Evolutionary conservation across 1,139 yeast species (phyloP).

Genomic region (Debaryomycetaceae sp.): DNA sequence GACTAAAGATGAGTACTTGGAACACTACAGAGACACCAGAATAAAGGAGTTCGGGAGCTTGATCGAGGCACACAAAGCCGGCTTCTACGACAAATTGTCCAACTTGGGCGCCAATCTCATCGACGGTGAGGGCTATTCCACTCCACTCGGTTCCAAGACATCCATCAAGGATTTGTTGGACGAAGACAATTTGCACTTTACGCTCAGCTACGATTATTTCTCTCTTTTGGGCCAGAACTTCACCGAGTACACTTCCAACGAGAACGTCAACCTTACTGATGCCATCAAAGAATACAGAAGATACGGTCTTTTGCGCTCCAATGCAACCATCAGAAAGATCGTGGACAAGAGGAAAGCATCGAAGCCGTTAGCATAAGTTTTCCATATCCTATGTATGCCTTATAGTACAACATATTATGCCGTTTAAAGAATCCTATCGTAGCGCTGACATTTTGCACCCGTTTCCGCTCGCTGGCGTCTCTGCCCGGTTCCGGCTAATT

Average conservation of each 20-base stretch:
- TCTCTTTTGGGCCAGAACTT: constrained; percentile 48
- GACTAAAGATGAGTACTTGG: constrained; percentile 67
- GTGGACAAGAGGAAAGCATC: constrained; percentile 35
- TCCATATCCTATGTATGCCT: no score
- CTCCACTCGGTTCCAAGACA: constrained; percentile 43
- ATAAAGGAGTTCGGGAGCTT: constrained; percentile 74
- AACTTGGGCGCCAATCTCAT: constrained; percentile 62
- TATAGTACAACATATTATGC: no score
- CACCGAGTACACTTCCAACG: constrained; percentile 34
- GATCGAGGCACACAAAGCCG: constrained; percentile 72
- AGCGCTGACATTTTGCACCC: no score
- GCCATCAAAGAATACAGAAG: constrained; percentile 56
- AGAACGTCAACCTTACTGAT: constrained; percentile 30
- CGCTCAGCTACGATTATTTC: constrained; percentile 52
- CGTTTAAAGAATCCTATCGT: no score
- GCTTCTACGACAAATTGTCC: constrained; percentile 58
- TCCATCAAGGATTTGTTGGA: constrained; percentile 25
- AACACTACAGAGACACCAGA: constrained; percentile 61
- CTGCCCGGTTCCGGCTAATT: no score
- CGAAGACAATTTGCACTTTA: constrained; percentile 33
- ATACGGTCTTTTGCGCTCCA: constrained; percentile 55
- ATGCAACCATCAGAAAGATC: constrained; percentile 38
- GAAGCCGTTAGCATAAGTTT: background rate
- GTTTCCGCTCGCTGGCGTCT: no score
- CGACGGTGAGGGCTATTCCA: constrained; percentile 79